Percentiles rank a stretch among this genome's conserved stretches.
Evolutionary conservation across 1,139 yeast species (phyloP).

Genomic region (Hyphopichia buzzinii): DNA sequence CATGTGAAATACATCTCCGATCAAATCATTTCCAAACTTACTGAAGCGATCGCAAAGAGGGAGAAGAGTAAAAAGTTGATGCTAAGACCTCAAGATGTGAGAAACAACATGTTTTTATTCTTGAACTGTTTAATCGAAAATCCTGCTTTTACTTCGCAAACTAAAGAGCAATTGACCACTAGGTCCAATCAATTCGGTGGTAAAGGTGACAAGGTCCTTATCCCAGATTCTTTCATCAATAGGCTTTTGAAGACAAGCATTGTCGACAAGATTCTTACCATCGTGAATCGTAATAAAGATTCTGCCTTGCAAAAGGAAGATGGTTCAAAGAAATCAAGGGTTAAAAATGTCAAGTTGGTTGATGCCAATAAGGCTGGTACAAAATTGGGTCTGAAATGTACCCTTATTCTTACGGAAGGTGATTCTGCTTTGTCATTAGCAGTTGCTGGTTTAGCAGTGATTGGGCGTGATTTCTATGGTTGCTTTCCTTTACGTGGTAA

Average conservation of each 20-base stretch:
- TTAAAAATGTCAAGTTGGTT: conserved; percentile 85
- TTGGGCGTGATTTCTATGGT: conserved; percentile 94
- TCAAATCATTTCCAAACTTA: conserved; percentile 68
- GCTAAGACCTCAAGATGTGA: conserved; percentile 84
- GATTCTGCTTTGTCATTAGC: conserved; percentile 95
- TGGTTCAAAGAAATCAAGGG: conserved; percentile 79
- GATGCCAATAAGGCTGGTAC: conserved; percentile 99
- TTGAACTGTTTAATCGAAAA: conserved; percentile 91
- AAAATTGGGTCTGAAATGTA: conserved; percentile 85
- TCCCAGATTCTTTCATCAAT: conserved; percentile 74
- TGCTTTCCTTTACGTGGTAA: conserved; percentile 96
- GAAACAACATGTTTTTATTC: conserved; percentile 86
- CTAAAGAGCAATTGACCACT: conserved; percentile 93
- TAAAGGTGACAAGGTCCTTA: conserved; percentile 55
- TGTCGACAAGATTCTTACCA: conserved; percentile 76
- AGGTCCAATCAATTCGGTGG: conserved; percentile 89
- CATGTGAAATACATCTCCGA: conserved; percentile 88
- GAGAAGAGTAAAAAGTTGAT: conserved; percentile 72
- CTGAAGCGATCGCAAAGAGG: conserved; percentile 65
- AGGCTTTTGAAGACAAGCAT: conserved; percentile 74
- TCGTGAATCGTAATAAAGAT: conserved; percentile 85
- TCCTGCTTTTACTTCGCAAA: conserved; percentile 97
- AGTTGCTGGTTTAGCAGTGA: conserved; percentile 90
- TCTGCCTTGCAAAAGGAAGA: conserved; percentile 89
- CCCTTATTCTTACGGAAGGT: conserved; percentile 93